These are phyloP conservation scores for Vitis hybrid DNA, from an alignment of 177 flowering plant species.

Conservation along the genomic window DNA sequence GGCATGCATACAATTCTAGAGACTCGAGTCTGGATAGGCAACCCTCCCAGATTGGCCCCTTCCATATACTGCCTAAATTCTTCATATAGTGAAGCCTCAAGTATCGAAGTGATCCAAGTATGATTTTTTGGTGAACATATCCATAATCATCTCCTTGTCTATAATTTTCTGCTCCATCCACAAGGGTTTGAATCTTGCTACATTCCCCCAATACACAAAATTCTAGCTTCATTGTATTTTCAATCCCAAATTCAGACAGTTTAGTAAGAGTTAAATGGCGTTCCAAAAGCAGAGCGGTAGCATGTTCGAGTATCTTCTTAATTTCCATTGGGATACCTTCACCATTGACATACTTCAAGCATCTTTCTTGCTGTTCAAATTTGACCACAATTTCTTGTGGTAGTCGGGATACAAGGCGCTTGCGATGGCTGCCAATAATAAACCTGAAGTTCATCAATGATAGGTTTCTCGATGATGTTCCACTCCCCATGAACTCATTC, in stretches of 20 bases:
- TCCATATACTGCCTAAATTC: constrained; percentile 3
- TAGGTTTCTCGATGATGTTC: not conserved
- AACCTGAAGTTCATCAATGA: not conserved
- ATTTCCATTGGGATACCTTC: not conserved
- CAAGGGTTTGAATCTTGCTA: constrained; percentile 2
- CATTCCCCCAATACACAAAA: constrained; percentile 11
- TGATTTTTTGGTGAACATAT: not conserved
- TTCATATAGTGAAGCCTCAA: constrained; percentile 4
- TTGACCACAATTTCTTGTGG: not conserved
- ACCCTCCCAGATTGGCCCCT: not conserved
- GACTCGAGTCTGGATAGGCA: not conserved
- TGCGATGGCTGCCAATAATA: not conserved
- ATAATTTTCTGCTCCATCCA: not conserved
- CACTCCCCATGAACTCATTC: not conserved
- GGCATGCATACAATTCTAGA: constrained; percentile 1
- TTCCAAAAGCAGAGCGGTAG: constrained; percentile 1
- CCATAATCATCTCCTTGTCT: no score
- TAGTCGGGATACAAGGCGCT: not conserved
- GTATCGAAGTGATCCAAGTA: not conserved
- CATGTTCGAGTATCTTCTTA: not conserved
- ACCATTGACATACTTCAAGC: constrained; percentile 4
- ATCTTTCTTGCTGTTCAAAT: not conserved
- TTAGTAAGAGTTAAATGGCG: constrained; percentile 6
- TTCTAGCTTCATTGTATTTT: not conserved
- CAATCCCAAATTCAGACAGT: constrained; percentile 3